These are phyloP conservation scores for Colletotrichum sp. DNA, from an alignment of 2,329 filamentous ascomycete genomes.

Conservation along the genomic window DNA sequence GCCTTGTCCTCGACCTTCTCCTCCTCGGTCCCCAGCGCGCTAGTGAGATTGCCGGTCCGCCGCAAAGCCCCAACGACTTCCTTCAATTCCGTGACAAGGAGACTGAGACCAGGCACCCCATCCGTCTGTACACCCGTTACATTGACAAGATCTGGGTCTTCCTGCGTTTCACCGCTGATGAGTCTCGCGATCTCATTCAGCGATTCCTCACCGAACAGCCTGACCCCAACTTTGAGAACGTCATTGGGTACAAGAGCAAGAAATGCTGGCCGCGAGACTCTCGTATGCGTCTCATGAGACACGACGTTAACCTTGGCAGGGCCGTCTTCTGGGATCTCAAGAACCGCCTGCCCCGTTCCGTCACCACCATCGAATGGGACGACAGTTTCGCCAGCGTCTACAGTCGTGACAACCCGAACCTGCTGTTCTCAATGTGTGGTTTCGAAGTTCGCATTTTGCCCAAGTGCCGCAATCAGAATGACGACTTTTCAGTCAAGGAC, in stretches of 20 bases:
- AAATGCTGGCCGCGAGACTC: slow-evolving; percentile 99
- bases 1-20: slow-evolving; percentile 90
- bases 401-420: slow-evolving; percentile 95
- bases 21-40: slow-evolving; percentile 92
- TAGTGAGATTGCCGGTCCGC: slow-evolving; percentile 96
- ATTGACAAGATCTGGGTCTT: slow-evolving; percentile 99
- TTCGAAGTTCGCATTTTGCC: slow-evolving; percentile 97
- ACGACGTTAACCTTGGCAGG: slow-evolving; percentile 96
- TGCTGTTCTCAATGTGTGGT: slow-evolving; percentile 97
- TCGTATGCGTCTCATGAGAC: slow-evolving; percentile 96
- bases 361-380: slow-evolving; percentile 99
- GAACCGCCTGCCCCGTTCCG: slow-evolving; percentile 90
- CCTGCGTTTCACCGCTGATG: slow-evolving; percentile 89
- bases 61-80: slow-evolving; percentile 95
- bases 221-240: slow-evolving; percentile 98
- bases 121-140: slow-evolving; percentile 96
- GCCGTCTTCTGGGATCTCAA: slow-evolving; percentile 99
- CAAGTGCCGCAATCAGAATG: slow-evolving; percentile 92
- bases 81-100: slow-evolving; percentile 94
- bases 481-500: slow-evolving; percentile 97
- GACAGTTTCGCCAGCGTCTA: slow-evolving; percentile 99
- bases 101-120: slow-evolving; percentile 91
- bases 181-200: slow-evolving; percentile 94
- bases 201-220: slow-evolving; percentile 97
- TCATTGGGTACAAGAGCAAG: slow-evolving; percentile 99